Conservation (phyloP, 805 yeast genomes). For the Sungouiella thailandica region DNA sequence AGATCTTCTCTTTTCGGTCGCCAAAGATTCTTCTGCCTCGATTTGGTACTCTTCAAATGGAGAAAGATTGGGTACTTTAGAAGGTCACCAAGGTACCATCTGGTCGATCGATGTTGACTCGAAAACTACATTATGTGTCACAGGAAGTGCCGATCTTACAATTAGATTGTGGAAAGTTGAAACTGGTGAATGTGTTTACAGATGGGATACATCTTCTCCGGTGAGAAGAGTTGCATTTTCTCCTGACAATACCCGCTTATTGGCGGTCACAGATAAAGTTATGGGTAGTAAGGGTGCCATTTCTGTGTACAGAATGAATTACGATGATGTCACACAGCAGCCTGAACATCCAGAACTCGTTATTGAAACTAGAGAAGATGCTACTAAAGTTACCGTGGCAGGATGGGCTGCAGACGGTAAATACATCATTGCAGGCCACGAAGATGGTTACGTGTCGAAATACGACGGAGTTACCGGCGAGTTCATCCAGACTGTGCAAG, state of each 20-base stretch:
- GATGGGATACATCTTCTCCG: conserved; percentile 78
- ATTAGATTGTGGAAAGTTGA: conserved; percentile 80
- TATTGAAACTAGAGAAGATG: conserved; percentile 54
- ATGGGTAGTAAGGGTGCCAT: conserved; percentile 86
- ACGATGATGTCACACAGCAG: conserved; percentile 42
- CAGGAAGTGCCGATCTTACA: conserved; percentile 89
- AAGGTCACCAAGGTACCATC: conserved; percentile 83
- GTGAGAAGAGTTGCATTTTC: conserved; percentile 86
- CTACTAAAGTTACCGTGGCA: conserved; percentile 70
- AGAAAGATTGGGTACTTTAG: conserved; percentile 90
- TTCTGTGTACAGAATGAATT: conserved; percentile 57
- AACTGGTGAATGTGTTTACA: conserved; percentile 69
- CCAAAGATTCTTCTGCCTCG: conserved; percentile 85
- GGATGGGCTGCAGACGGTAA: conserved; percentile 79
- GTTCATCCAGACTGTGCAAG: conserved; percentile 49
- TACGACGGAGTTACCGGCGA: conserved; percentile 76
- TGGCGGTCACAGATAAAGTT: conserved; percentile 83
- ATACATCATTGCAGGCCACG: conserved; percentile 80
- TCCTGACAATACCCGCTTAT: conserved; percentile 61
- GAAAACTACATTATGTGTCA: conserved; percentile 62
- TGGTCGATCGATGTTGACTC: conserved; percentile 88
- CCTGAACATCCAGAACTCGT: conserved; percentile 50
- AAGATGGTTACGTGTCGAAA: conserved; percentile 79
- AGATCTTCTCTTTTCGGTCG: conserved; percentile 84
- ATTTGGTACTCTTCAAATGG: conserved; percentile 96